Base-by-base conservation (phyloP, 2,329 filamentous ascomycete species). In the Emmonsiellopsis sp. region DNA sequence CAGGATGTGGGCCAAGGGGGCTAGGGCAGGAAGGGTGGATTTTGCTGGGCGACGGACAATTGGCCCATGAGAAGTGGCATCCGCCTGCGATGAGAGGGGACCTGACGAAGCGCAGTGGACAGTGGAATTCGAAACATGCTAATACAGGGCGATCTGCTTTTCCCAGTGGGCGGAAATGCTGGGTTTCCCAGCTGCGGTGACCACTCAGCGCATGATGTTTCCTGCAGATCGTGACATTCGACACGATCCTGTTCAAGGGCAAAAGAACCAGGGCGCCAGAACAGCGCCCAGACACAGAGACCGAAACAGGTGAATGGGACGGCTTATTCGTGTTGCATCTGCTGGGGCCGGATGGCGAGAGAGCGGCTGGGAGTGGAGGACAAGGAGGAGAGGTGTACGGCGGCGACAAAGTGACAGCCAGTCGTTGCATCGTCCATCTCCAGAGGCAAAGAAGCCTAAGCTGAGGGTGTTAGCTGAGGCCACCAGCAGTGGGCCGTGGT, bases 121-220 rank as follows among this genome's bases (percentile, higher is more conserved):
- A 27, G 21, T 27, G 46, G 11, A 49, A 49, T 49, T 39, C 34
- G 46, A 49, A 49, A 49, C 46, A 49, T 10, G 46, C 46, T 40
- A 49, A 27, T 3, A 31, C 39, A 36, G 21, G 17, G 11, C 17
- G 33, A 48, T 14, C 34, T 27, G 33, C 10, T n/a, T 32, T 2
- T 5, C 6, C 13, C 13, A 44, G 9, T 11, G 17, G 6, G 42
- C 42, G 27, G 6, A 14, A 17, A 42, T 8, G 7, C 40, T 42
- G 7, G 3, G 17, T 13, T 49, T 31, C 33, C 14, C 46, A 10
- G 13, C 36, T 39, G 36, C 21, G 5, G n/a, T 49, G 46, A 36
- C 46, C 34, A 49, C 10, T 49, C 46, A 49, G 46, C 17, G 17
- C 17, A 37, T 27, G 33, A 27, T 39, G 33, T 48, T 39, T 48